Evolutionary conservation across 2,329 filamentous ascomycete species (phyloP).

Genomic region (Chaetomium sp.): DNA sequence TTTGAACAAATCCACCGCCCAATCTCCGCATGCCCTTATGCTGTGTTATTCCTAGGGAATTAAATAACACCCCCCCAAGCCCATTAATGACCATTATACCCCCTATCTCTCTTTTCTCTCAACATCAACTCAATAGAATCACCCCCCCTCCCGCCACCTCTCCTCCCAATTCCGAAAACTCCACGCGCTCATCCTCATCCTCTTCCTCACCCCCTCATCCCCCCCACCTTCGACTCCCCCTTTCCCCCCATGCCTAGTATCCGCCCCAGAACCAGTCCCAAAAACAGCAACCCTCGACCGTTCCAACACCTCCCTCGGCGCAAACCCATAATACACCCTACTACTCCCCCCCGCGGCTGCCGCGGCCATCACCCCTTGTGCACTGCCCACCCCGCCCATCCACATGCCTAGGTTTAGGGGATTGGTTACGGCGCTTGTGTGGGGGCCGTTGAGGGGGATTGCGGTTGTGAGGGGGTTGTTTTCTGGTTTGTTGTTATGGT

Average conservation of each 20-base stretch:
- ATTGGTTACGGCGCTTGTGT: no score
- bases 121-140: no score
- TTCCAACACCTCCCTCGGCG: slow-evolving; percentile 20
- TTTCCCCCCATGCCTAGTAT: no score
- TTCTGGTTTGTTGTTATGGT: no score
- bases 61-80: no score
- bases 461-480: no score
- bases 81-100: no score
- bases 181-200: slow-evolving; percentile 11
- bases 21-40: no score
- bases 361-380: not conserved
- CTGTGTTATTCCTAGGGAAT: no score
- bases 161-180: slow-evolving; percentile 16
- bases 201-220: slow-evolving; percentile 1
- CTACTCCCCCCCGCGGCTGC: not conserved
- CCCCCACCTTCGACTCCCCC: not conserved
- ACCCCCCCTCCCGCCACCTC: not conserved
- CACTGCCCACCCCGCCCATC: not conserved
- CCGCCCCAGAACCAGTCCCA: not conserved
- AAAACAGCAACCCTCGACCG: slow-evolving; percentile 13
- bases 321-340: slow-evolving; percentile 25
- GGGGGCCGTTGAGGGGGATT: no score
- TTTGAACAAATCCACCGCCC: no score
- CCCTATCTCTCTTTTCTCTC: no score
- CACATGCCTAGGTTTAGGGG: not conserved